Evolutionary conservation across 768 basidiomycete genomes (phyloP).

Genomic region (Piloderma croceum): DNA sequence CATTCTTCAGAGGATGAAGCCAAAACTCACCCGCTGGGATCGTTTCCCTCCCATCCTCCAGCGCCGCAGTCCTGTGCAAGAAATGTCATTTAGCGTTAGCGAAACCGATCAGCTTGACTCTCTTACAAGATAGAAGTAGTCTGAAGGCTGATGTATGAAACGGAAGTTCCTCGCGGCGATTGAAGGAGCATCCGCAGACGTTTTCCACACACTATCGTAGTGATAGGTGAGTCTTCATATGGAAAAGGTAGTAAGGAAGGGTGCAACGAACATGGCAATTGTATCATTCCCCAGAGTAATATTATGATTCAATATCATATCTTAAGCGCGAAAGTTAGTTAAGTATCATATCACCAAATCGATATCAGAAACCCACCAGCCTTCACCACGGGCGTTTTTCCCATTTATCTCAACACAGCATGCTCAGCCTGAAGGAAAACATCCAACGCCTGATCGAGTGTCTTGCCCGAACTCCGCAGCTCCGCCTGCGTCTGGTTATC

Average conservation of each 20-base stretch:
- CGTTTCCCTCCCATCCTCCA: slow-evolving; percentile 63
- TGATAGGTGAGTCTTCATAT: slow-evolving; percentile 3
- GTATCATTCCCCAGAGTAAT: slow-evolving; percentile 44
- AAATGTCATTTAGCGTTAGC: not conserved
- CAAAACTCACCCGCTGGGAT: slow-evolving; percentile 32
- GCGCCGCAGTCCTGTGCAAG: slow-evolving; percentile 56
- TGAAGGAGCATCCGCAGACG: slow-evolving; percentile 50
- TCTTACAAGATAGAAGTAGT: slow-evolving; percentile 67
- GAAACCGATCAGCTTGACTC: not conserved
- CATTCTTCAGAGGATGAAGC: not conserved
- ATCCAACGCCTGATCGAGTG: slow-evolving; percentile 36
- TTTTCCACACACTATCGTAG: slow-evolving; percentile 62
- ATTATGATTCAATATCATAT: slow-evolving; percentile 58
- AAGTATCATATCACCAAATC: not conserved
- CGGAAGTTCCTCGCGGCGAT: slow-evolving; percentile 58
- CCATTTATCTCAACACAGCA: slow-evolving; percentile 20
- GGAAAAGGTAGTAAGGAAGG: not conserved
- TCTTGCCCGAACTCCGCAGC: slow-evolving; percentile 38
- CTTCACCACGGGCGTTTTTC: slow-evolving; percentile 48
- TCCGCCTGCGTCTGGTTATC: slow-evolving; percentile 56
- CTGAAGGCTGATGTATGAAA: slow-evolving; percentile 57
- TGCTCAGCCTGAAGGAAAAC: slow-evolving; percentile 34
- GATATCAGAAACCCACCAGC: slow-evolving; percentile 24
- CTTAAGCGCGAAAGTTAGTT: slow-evolving; percentile 21
- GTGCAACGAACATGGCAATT: slow-evolving; percentile 45